Evolutionary conservation across 257 asterid species (phyloP).

Genomic region (Hygrophila difformis): DNA sequence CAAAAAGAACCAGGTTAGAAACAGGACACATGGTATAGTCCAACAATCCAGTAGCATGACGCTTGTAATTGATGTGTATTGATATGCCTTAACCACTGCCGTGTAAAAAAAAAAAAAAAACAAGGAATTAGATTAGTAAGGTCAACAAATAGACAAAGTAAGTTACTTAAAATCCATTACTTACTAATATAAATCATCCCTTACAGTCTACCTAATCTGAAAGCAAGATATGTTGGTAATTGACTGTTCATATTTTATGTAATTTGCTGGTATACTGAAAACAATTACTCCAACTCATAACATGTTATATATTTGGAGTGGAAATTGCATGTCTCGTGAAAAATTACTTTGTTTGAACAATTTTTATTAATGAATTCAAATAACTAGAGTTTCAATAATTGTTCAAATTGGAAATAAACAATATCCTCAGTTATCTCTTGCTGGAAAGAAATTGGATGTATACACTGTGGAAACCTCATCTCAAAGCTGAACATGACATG

Average conservation of each 20-base stretch:
- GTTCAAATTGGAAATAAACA: neutral
- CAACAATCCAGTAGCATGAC: constrained; percentile 96
- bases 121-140: neutral
- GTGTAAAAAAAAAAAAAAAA: constrained; percentile 12
- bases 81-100: constrained; percentile 94
- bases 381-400: too few species aligned
- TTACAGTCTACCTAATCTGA: too few species aligned
- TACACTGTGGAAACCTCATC: neutral
- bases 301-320: neutral
- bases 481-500: too few species aligned
- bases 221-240: too few species aligned
- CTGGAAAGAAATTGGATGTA: neutral
- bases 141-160: too few species aligned
- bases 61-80: constrained; percentile 87
- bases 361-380: too few species aligned
- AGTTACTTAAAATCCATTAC: too few species aligned
- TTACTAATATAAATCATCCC: too few species aligned
- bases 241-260: too few species aligned
- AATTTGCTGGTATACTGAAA: too few species aligned
- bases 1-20: constrained; percentile 78
- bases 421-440: neutral
- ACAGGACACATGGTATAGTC: constrained; percentile 87
- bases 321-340: neutral
- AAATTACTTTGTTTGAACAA: too few species aligned
- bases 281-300: too few species aligned